These are phyloP conservation scores for Plantago ovata DNA, from an alignment of 257 asterid genomes.

Conservation along the genomic window DNA sequence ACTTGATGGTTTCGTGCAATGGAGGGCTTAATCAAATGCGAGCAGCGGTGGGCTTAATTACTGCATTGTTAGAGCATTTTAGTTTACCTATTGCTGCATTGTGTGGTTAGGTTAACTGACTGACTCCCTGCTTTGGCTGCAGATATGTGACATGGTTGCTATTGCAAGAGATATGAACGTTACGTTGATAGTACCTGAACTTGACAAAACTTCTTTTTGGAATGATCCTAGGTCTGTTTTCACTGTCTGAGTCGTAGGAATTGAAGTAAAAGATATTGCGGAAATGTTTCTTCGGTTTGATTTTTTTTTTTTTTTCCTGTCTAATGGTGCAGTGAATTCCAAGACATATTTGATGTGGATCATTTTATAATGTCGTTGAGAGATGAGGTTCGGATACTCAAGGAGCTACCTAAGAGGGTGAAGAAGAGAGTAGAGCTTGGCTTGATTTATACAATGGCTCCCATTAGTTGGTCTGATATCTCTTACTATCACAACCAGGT, in stretches of 20 bases:
- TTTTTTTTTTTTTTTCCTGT: constrained; percentile 8
- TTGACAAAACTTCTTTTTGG: constrained; percentile 98
- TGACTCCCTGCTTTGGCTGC: constrained; percentile 19
- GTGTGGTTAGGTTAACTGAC: constrained; percentile 2
- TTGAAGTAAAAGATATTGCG: neutral
- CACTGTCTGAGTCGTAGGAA: neutral
- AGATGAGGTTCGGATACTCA: constrained; percentile 92
- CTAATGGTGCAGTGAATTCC: constrained; percentile 86
- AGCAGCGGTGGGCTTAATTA: constrained; percentile 72
- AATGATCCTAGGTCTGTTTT: constrained; percentile 83
- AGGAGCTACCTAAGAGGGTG: constrained; percentile 84
- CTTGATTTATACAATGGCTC: constrained; percentile 70
- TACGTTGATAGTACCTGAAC: constrained; percentile 90
- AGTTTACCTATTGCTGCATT: neutral
- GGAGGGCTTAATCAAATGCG: constrained; percentile 99
- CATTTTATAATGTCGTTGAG: constrained; percentile 87
- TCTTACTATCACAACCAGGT: constrained; percentile 90
- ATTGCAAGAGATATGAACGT: constrained; percentile 91
- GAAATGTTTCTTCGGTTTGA: constrained; percentile 16
- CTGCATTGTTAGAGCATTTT: constrained; percentile 6
- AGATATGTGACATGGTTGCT: constrained; percentile 99
- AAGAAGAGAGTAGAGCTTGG: constrained; percentile 85
- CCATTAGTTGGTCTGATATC: constrained; percentile 93
- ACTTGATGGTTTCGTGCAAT: constrained; percentile 92
- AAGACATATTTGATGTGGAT: constrained; percentile 91